Evolutionary conservation across 495 filamentous ascomycete genomes (phyloP).

Genomic region (Aspergillus diversus): DNA sequence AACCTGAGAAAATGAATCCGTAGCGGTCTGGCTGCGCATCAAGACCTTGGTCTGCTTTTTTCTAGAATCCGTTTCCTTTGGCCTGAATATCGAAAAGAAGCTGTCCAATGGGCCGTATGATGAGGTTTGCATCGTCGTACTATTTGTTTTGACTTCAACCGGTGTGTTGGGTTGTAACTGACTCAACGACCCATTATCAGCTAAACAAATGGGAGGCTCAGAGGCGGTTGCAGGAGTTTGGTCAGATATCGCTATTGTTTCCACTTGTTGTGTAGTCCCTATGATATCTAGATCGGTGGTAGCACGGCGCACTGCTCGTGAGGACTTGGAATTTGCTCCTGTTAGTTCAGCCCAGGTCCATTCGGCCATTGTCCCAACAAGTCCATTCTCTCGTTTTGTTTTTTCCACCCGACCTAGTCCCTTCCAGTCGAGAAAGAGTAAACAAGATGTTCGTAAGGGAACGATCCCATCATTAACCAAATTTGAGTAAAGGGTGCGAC

Average conservation of each 20-base stretch:
- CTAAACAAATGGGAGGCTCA: not conserved
- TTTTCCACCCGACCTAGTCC: constrained; percentile 93
- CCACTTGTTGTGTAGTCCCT: constrained; percentile 35
- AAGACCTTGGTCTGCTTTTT: constrained; percentile 72
- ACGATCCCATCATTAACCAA: constrained; percentile 99
- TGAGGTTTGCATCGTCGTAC: constrained; percentile 22
- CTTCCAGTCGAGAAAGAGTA: constrained; percentile 97
- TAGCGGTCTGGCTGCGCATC: constrained; percentile 71
- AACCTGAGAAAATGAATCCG: constrained; percentile 25
- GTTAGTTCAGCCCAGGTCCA: constrained; percentile 97
- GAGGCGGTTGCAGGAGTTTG: not conserved
- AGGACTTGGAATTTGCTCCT: constrained; percentile 66
- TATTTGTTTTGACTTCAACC: constrained; percentile 13
- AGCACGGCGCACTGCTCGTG: constrained; percentile 42
- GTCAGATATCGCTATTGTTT: constrained; percentile 7
- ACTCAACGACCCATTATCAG: constrained; percentile 24
- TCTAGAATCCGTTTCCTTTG: constrained; percentile 36
- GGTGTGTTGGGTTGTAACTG: constrained; percentile 6
- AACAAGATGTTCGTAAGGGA: constrained; percentile 88
- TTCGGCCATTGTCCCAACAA: constrained; percentile 87
- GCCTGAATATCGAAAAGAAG: constrained; percentile 67
- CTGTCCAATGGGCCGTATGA: constrained; percentile 56
- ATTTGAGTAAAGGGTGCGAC: constrained; percentile 93
- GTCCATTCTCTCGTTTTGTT: constrained; percentile 84
- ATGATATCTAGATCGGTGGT: constrained; percentile 31